Percentiles rank a stretch among this genome's conserved stretches.
phyloP scores from a whole-genome alignment of 768 basidiomycete species.

The Amanita subjunquillea region DNA sequence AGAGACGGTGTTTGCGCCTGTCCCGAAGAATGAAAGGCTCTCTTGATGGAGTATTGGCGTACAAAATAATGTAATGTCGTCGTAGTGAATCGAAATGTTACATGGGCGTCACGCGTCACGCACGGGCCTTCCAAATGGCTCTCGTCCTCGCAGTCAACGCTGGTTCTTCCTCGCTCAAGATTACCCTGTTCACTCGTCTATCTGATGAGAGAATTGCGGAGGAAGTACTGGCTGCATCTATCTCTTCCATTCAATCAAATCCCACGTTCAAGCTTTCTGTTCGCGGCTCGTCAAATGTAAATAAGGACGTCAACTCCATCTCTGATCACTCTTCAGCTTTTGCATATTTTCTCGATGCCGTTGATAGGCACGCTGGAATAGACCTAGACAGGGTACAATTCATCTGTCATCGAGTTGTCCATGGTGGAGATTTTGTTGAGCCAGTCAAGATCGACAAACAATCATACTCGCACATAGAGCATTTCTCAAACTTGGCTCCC shows the following conservation, averaged over 20 bases:
- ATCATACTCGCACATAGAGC: slow-evolving; percentile 63
- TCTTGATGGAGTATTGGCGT: too few species aligned
- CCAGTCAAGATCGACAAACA: slow-evolving; percentile 61
- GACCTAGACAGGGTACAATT: slow-evolving; percentile 33
- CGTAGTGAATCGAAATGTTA: too few species aligned
- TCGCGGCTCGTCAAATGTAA: slow-evolving; percentile 22
- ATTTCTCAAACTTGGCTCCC: slow-evolving; percentile 73
- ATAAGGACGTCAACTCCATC: slow-evolving; percentile 21
- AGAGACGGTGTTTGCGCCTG: too few species aligned
- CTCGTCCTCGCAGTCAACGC: slow-evolving; percentile 46
- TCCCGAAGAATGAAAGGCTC: too few species aligned
- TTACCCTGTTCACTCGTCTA: slow-evolving; percentile 43
- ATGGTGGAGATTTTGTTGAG: slow-evolving; percentile 71
- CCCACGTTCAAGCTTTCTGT: slow-evolving; percentile 38
- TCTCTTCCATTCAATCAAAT: slow-evolving; percentile 49
- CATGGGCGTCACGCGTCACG: too few species aligned
- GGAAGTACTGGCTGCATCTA: slow-evolving; percentile 39
- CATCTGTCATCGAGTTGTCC: slow-evolving; percentile 77
- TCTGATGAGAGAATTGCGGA: slow-evolving; percentile 19
- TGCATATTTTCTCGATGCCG: slow-evolving; percentile 40
- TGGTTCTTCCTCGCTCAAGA: slow-evolving; percentile 82
- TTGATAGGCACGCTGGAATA: slow-evolving; percentile 31
- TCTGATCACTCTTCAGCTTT: slow-evolving; percentile 56
- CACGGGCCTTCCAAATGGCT: slow-evolving; percentile 14
- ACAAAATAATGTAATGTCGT: too few species aligned